Evolutionary conservation across 2,329 filamentous ascomycete species (phyloP), one percentile per base, ranked within the genome.

Genomic region (Penicillium sp.): DNA sequence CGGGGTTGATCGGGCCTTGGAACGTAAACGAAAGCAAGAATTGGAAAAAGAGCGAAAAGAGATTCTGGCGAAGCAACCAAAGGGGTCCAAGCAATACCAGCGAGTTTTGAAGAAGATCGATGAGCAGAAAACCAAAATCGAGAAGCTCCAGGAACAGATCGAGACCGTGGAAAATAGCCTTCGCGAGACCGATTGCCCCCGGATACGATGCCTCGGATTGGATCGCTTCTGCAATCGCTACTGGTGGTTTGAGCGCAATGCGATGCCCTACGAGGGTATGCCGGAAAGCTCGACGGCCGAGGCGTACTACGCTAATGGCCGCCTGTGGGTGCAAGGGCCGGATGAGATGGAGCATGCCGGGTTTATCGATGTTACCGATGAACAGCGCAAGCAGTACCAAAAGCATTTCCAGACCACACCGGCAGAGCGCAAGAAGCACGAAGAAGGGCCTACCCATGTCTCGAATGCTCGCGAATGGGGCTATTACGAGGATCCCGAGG

Each of bases 211-310:
- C 16, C 80, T 99, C 26, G 94, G 94, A 56, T 93, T 94, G 71
- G 94, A 99, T 74, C 86, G 94, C 41, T 99, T 96, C 79, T 96
- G 93, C 86, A 97, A 99, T 74, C 85, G 93, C 50, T 99, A 97
- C 74, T 97, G 95, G 79, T 99, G 94, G 93, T 97, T 97, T 71
- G 94, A 99, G 75, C 88, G 93, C 59, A 99, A 97, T 67, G 94
- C 92, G 23, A 97, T 97, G 92, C 94, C 94, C 0, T 96, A 93
- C 67, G 91, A 83, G 30, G 94, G 94, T 4, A 80, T 97, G 51
- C 92, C 92, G 0, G 84, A 83, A 60, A 96, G 91, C 72, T 97
- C 92, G 14, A 97, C 93, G 1, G 89, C 91, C 1, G 81, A 86
- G 42, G 91, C 93, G 19, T 87, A 84, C 8, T 99, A 97, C 69